phyloP scores from a whole-genome alignment of 768 basidiomycete genomes.

The Auriscalpium orientale region DNA sequence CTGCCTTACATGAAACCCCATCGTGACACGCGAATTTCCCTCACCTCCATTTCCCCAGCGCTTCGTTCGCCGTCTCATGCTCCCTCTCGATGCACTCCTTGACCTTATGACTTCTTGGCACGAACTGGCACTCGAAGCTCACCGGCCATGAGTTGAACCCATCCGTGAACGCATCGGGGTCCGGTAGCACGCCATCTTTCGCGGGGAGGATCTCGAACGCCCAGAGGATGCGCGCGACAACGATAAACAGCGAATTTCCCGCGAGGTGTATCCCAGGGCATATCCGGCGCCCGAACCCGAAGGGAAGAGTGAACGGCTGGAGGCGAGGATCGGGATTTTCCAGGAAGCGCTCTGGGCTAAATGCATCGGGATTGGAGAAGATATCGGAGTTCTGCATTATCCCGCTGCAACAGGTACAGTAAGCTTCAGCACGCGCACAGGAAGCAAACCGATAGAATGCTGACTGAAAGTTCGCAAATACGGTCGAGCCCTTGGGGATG shows the following conservation, averaged over 20 bases:
- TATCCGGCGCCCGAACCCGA: slow-evolving; percentile 12
- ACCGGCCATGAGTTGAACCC: slow-evolving; percentile 1
- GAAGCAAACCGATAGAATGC: not conserved
- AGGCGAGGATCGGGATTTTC: not conserved
- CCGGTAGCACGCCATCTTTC: not conserved
- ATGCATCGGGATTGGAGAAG: slow-evolving; percentile 16
- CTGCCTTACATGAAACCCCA: not conserved
- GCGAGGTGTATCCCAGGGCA: slow-evolving; percentile 17
- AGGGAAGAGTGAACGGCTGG: slow-evolving; percentile 3
- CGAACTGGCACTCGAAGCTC: not conserved
- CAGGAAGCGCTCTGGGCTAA: slow-evolving; percentile 17
- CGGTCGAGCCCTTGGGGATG: slow-evolving; percentile 17
- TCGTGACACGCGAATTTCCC: not conserved
- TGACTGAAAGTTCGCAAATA: slow-evolving; percentile 19
- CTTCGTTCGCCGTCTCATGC: not conserved
- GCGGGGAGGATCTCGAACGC: slow-evolving; percentile 7
- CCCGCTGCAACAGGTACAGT: slow-evolving; percentile 8
- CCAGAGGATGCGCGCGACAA: slow-evolving; percentile 11
- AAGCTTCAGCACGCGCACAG: not conserved
- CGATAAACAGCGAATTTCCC: slow-evolving; percentile 14
- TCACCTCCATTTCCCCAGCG: slow-evolving; percentile 1
- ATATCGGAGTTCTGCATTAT: slow-evolving; percentile 16
- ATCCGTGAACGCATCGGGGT: not conserved
- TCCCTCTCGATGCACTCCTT: slow-evolving; percentile 3
- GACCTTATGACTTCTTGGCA: not conserved